Percentiles rank a stretch among this genome's conserved stretches.
Conservation (phyloP, 495 filamentous ascomycete species). For the Hypoxylon cercidicola region DNA sequence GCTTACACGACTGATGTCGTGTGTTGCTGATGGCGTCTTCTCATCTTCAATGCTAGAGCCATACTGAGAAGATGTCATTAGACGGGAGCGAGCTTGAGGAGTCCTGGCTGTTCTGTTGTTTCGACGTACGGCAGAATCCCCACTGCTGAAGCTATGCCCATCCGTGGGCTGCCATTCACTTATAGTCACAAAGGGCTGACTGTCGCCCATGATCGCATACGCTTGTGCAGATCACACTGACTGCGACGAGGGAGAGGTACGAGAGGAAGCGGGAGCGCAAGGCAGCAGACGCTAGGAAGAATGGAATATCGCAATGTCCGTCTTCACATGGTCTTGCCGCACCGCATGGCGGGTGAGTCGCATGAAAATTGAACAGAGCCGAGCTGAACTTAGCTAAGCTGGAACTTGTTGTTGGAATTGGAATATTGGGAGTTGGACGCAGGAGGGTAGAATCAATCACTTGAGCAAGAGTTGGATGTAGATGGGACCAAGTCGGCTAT, state of each 20-base stretch:
- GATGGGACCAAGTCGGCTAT: conserved; percentile 15
- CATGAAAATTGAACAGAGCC: conserved; percentile 12
- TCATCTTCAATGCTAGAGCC: conserved; percentile 54
- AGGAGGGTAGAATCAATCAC: conserved; percentile 23
- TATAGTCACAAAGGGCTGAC: conserved; percentile 55
- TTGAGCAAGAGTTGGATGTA: conserved; percentile 31
- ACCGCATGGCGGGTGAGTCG: conserved; percentile 33
- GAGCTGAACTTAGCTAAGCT: conserved; percentile 1
- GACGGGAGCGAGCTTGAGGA: conserved; percentile 41
- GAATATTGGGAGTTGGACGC: neutral
- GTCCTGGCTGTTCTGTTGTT: conserved; percentile 39
- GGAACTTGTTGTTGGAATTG: conserved; percentile 1
- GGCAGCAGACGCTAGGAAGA: conserved; percentile 18
- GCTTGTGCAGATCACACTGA: conserved; percentile 37
- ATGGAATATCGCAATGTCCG: conserved; percentile 23
- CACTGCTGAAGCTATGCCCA: conserved; percentile 55
- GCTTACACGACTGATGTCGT: conserved; percentile 63
- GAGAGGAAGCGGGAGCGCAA: conserved; percentile 3
- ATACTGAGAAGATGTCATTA: conserved; percentile 50
- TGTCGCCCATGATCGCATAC: conserved; percentile 47
- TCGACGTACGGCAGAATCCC: conserved; percentile 59
- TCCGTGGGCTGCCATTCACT: conserved; percentile 55
- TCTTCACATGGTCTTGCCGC: conserved; percentile 34
- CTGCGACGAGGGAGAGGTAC: conserved; percentile 12
- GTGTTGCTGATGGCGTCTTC: conserved; percentile 55